A percentile compares a stretch with the other conserved stretches of the same genome.
Conservation (phyloP, 331 rosid genomes). For the Telfairia occidentalis region DNA sequence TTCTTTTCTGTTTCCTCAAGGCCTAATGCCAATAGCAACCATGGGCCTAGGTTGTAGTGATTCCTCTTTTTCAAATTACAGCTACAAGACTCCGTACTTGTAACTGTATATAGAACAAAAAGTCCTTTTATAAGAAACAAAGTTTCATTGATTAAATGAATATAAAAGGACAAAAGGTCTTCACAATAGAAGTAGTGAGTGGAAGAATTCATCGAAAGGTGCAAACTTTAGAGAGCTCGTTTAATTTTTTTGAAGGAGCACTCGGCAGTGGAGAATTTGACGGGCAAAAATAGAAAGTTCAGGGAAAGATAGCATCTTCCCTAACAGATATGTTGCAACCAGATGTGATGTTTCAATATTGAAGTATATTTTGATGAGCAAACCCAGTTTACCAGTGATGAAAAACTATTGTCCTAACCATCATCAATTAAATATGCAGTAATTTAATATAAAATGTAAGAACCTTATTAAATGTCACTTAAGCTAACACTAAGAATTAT, state of each 20-base stretch:
- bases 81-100: neutral
- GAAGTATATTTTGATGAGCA: neutral
- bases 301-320: neutral
- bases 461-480: neutral
- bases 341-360: neutral
- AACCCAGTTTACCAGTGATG: neutral
- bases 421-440: neutral
- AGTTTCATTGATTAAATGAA: neutral
- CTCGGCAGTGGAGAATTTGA: neutral
- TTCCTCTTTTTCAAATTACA: neutral
- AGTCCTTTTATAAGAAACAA: neutral
- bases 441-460: neutral
- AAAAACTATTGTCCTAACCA: neutral
- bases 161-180: neutral
- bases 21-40: neutral
- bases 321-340: neutral
- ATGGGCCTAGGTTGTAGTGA: neutral
- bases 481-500: neutral
- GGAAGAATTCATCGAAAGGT: neutral
- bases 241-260: neutral
- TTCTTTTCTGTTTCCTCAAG: neutral
- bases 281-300: neutral
- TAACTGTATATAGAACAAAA: neutral
- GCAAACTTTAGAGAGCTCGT: neutral
- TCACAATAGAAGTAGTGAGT: neutral